Percentiles rank a stretch among this genome's conserved stretches.
Evolutionary conservation across 192 early-diverging fungal species (phyloP).

Genomic region (Gamsiella multidivaricata): DNA sequence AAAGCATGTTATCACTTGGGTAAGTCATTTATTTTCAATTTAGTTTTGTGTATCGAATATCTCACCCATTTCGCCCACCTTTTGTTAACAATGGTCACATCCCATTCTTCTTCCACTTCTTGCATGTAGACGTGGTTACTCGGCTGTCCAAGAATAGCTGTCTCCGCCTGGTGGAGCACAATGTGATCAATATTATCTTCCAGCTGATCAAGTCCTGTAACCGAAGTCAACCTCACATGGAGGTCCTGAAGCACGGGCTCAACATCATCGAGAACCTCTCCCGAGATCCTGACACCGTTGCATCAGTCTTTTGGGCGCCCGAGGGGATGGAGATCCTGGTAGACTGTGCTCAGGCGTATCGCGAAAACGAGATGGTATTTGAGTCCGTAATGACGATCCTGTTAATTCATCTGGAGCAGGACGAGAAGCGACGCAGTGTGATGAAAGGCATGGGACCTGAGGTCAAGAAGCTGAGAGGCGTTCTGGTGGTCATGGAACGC

Average conservation of each 20-base stretch:
- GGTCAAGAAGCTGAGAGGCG: constrained; percentile 38
- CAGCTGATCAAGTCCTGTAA: constrained; percentile 55
- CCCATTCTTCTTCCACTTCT: not conserved
- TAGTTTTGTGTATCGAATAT: not conserved
- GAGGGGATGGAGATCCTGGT: constrained; percentile 52
- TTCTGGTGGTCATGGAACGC: constrained; percentile 43
- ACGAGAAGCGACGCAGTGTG: constrained; percentile 10
- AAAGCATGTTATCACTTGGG: constrained; percentile 58
- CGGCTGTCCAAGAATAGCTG: constrained; percentile 55
- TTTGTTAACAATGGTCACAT: constrained; percentile 8
- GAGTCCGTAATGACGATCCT: constrained; percentile 43
- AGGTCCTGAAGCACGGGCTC: constrained; percentile 53
- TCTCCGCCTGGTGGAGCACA: constrained; percentile 53
- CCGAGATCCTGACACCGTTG: constrained; percentile 29
- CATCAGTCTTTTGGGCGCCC: constrained; percentile 42
- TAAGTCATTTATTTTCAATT: constrained; percentile 15
- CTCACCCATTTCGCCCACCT: not conserved
- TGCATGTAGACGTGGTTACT: constrained; percentile 46
- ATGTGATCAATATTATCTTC: constrained; percentile 54
- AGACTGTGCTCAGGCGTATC: constrained; percentile 47
- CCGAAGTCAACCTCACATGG: constrained; percentile 55
- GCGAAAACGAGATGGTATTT: constrained; percentile 56
- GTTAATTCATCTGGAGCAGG: constrained; percentile 41
- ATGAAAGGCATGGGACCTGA: constrained; percentile 29
- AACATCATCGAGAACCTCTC: constrained; percentile 55